phyloP scores from a whole-genome alignment of 257 asterid species.

The Nicotiana benthamiana region DNA sequence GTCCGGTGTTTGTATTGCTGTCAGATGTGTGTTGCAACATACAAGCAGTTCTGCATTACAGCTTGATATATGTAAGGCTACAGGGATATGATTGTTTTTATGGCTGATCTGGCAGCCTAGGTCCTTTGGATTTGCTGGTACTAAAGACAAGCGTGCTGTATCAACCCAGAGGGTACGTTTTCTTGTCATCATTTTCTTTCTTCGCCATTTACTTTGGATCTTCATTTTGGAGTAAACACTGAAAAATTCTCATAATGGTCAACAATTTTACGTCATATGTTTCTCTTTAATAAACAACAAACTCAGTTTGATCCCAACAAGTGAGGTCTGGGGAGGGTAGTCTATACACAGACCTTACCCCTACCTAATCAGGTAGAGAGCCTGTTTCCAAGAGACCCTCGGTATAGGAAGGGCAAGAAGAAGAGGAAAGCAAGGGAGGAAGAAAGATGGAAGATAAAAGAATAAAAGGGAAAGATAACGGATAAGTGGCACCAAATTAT shows the following conservation, averaged over 20 bases:
- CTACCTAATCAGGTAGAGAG: too few species aligned
- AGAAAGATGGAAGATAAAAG: too few species aligned
- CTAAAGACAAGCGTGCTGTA: conserved; percentile 89
- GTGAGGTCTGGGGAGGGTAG: too few species aligned
- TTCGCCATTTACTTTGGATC: not conserved
- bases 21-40: not conserved
- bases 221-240: not conserved
- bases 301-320: too few species aligned
- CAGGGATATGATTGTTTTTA: conserved; percentile 2
- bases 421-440: too few species aligned
- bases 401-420: too few species aligned
- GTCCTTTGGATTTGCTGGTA: conserved; percentile 94
- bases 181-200: not conserved
- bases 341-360: too few species aligned
- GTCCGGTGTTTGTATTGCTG: conserved; percentile 11
- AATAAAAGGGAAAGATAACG: too few species aligned
- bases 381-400: too few species aligned
- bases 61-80: not conserved
- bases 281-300: not conserved
- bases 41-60: not conserved
- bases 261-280: not conserved
- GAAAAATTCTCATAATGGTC: not conserved
- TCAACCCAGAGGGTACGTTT: conserved; percentile 81
- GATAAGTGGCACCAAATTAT: too few species aligned
- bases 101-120: conserved; percentile 57